Evolutionary conservation across 768 basidiomycete species (phyloP).

Genomic region (Gymnopilus junonius): DNA sequence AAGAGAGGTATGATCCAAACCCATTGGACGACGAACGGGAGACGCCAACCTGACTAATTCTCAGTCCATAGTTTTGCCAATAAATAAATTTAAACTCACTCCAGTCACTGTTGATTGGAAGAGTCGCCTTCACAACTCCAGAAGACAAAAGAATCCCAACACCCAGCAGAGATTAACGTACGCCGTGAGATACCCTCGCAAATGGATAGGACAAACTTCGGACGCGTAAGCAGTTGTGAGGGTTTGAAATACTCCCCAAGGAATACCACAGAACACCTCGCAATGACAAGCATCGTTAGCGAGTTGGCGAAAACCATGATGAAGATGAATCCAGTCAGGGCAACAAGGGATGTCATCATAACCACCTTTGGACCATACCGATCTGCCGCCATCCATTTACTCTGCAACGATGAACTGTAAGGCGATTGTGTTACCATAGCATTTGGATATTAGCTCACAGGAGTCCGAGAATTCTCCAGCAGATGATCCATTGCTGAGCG

Average conservation of each 20-base stretch:
- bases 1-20: background rate
- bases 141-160: background rate
- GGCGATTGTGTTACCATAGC: background rate
- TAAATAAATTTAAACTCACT: background rate
- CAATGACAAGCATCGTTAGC: background rate
- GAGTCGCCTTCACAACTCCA: background rate
- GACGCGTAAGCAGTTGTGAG: background rate
- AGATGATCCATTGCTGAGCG: background rate
- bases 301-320: background rate
- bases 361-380: conserved; percentile 1
- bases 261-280: background rate
- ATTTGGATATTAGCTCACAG: background rate
- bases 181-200: background rate
- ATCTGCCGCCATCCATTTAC: background rate
- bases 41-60: too few species aligned
- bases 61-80: background rate
- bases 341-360: background rate
- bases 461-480: background rate
- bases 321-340: conserved; percentile 1
- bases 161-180: background rate
- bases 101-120: too few species aligned
- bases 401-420: conserved; percentile 1
- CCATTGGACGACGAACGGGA: conserved; percentile 1
- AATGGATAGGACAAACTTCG: background rate
- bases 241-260: background rate